Conservation (phyloP, 176 grass and related monocot species). For the Aegilops longissima region DNA sequence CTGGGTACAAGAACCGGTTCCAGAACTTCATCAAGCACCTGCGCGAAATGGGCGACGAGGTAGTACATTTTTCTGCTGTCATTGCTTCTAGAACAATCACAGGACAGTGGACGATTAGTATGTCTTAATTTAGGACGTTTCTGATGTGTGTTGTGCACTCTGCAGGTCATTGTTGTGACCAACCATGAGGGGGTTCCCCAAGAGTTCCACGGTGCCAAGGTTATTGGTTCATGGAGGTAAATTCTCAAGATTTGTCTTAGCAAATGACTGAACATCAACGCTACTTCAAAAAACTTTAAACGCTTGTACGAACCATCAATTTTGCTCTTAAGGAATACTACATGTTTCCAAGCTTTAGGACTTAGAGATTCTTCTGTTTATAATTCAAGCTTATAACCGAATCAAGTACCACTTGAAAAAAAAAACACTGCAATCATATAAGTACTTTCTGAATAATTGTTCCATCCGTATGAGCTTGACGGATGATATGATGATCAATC, state of each 20-base stretch:
- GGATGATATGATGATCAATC: not conserved
- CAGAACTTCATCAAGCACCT: constrained; percentile 83
- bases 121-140: not conserved
- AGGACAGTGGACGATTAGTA: not conserved
- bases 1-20: constrained; percentile 74
- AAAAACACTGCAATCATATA: too few relatives aligned
- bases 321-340: not conserved
- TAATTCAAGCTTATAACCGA: not conserved
- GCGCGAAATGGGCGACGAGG: constrained; percentile 63
- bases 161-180: constrained; percentile 89
- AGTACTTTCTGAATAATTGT: not conserved
- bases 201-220: constrained; percentile 88
- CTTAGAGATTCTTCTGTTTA: not conserved
- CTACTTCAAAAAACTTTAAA: not conserved
- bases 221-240: constrained; percentile 97
- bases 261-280: not conserved
- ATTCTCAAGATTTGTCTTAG: not conserved
- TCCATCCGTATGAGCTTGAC: too few relatives aligned
- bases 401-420: not conserved
- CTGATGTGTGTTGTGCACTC: not conserved
- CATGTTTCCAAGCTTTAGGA: not conserved
- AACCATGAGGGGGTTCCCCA: constrained; percentile 85
- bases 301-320: not conserved
- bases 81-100: not conserved
- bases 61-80: not conserved